phyloP scores from a whole-genome alignment of 306 rosid genomes.

The Chamaecrista fasciculata region DNA sequence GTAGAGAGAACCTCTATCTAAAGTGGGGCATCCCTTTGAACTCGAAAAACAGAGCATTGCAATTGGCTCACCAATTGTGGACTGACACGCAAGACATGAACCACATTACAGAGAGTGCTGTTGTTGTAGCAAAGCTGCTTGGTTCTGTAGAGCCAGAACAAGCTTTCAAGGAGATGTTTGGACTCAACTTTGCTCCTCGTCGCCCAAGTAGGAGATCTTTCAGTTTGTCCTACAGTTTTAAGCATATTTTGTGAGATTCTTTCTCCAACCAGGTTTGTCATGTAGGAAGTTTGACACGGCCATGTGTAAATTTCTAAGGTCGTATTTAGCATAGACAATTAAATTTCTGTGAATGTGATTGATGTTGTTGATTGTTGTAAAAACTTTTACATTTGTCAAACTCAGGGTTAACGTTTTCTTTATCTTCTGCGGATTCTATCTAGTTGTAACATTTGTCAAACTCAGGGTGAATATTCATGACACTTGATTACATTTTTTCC shows the following conservation, averaged over 20 bases:
- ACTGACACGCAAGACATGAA: conserved; percentile 50
- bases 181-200: conserved; percentile 83
- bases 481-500: neutral
- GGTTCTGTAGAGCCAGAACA: conserved; percentile 71
- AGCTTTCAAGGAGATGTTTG: conserved; percentile 98
- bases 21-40: conserved; percentile 71
- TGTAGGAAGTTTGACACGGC: conserved; percentile 29
- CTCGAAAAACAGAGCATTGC: conserved; percentile 67
- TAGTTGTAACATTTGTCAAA: conserved; percentile 2
- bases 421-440: conserved; percentile 6
- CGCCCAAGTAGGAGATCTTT: conserved; percentile 48
- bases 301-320: conserved; percentile 25
- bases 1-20: conserved; percentile 60
- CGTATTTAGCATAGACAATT: conserved; percentile 30
- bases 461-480: neutral
- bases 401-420: conserved; percentile 21
- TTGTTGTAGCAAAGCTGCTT: conserved; percentile 69
- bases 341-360: conserved; percentile 37
- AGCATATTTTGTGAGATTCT: conserved; percentile 43
- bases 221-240: conserved; percentile 49
- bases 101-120: conserved; percentile 73
- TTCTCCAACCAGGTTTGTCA: neutral
- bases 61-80: conserved; percentile 69
- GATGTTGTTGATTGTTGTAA: conserved; percentile 43
- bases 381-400: conserved; percentile 32